Conservation (phyloP, 2,329 filamentous ascomycete genomes). For the Thelonectria discophora region DNA sequence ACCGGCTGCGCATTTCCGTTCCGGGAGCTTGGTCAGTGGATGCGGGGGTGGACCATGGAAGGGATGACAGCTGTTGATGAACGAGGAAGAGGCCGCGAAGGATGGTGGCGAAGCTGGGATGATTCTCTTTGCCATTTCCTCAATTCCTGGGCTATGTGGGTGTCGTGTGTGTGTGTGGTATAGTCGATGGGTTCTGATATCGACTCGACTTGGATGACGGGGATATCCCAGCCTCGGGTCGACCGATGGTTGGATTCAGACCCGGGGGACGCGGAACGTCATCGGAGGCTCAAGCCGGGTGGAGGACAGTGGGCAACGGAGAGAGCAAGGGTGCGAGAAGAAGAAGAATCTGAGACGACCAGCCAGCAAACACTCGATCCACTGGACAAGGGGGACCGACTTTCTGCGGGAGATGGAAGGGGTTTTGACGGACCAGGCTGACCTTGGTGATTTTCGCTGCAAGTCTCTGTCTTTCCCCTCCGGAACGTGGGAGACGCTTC, state of each 20-base stretch:
- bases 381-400: neutral
- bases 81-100: conserved; percentile 14
- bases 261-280: conserved; percentile 15
- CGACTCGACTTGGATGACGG: neutral
- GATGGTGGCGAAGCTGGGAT: conserved; percentile 27
- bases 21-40: conserved; percentile 37
- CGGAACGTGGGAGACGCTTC: neutral
- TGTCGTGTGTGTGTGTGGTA: neutral
- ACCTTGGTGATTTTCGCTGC: neutral
- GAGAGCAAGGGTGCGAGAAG: conserved; percentile 22
- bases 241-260: neutral
- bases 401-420: conserved; percentile 41
- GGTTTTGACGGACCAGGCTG: conserved; percentile 24
- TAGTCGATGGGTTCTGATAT: neutral
- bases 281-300: conserved; percentile 32
- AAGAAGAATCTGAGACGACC: conserved; percentile 32
- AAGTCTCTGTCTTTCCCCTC: no score
- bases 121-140: neutral
- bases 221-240: conserved; percentile 34
- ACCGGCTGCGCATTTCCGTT: conserved; percentile 30
- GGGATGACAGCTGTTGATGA: conserved; percentile 33
- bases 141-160: neutral
- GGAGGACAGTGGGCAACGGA: neutral
- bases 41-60: conserved; percentile 41
- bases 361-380: conserved; percentile 7